Base-by-base conservation (phyloP, 352 stramenopile species). In the Phytopythium vexans region DNA sequence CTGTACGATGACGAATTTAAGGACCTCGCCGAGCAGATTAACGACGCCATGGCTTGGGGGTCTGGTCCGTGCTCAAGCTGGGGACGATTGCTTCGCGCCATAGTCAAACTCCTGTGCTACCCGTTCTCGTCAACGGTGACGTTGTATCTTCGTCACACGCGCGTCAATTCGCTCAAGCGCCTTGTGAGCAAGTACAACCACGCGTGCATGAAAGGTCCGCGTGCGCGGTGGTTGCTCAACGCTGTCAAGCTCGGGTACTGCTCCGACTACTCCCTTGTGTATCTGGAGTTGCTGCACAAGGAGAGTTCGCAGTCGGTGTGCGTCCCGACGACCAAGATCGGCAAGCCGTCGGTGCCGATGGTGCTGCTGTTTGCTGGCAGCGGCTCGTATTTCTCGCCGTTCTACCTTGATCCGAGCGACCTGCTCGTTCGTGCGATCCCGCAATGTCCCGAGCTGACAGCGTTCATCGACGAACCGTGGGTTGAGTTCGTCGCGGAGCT, bases 401-500 rank as follows among this genome's bases (percentile, higher is more conserved):
- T 85, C 38, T 93, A 86, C 57, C 58, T 93, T 16, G 83, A 93
- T 27, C 83, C 83, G 44, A 93, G 83, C 21, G 83, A 93, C 51
- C 52, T 93, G 43, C 66, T 93, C 12, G 81, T 93, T 42, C 78
- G 83, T 1, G 87, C 81, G 3, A 75, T 93, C 37, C 83, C 83
- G 1, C 81, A 93, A 50, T 90, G 80, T 21, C 77, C 83, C 4
- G 77, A 91, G 49, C 57, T 93, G 15, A 90, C 78, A 6, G 72
- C 80, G n/a, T 93, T 93, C 55, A 93, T 93, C 48, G 83, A 93
- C 50, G 83, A 91, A 33, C 78, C 74, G 42, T 93, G 80, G 81
- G 81, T 93, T 60, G 77, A 90, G 67, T 87, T 93, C 57, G 82
- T 93, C 40, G 81, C 80, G 0, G 83, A 93, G 49, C 60, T 93